Evolutionary conservation across 257 asterid genomes (phyloP), one percentile per base, ranked within the genome.

Genomic region (Ophiorrhiza pumila): DNA sequence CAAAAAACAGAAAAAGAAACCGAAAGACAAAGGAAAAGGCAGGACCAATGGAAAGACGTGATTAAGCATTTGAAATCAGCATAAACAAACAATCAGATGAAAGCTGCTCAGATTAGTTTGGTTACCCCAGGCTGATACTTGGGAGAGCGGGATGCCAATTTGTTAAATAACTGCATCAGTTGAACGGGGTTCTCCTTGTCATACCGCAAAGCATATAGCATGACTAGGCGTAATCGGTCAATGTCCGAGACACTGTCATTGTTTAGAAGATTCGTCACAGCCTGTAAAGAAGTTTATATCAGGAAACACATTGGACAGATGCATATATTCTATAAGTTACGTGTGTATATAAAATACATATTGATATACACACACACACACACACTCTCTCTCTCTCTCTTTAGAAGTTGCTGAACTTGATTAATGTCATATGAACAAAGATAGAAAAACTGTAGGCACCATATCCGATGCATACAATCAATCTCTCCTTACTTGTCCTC

Each of bases 161-260:
- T 95, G 79, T 90, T 92, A 80, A 95, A 95, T 75, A 95, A 80
- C 84, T 92, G 99, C 99, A 95, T 92, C 79, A 91, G 88, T 87
- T 94, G 99, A 81, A 90, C 97, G 7, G 97, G 96, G 76, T 96
- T 90, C 45, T 95, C 99, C 82, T 92, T 95, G 85, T 95, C 99
- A 79, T 95, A 95, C 65, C 99, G 97, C 84, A 95, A 75, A 58
- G 98, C 96, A 77, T 95, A 95, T 76, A 95, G 81, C 97, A 92
- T 95, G 72, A 95, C 99, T 25, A 95, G 82, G 72, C 99, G 97
- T 73, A 95, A 82, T 45, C 95, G 90, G 81, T 95, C 99, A 77
- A 95, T 80, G 78, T 95, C 98, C 8, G 99, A 90, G 69, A 95
- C 78, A 72, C 76, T 83, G 47, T 90, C 98, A 75, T 91, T 76